Evolutionary conservation across 805 yeast genomes (phyloP).

Genomic region (Metschnikowia arizonensis): DNA sequence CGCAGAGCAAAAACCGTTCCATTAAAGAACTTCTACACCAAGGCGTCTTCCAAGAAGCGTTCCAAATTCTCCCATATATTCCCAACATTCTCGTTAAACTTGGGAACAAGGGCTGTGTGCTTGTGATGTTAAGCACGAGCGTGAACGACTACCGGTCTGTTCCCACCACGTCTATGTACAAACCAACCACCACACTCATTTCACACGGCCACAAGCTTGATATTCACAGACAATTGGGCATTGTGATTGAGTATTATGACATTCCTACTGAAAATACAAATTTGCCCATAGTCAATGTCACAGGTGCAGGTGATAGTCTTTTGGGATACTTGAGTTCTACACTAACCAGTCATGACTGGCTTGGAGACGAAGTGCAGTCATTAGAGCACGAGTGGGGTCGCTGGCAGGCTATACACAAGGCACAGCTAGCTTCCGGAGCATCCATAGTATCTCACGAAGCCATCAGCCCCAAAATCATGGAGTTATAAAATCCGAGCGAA

Average conservation of each 20-base stretch:
- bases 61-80: constrained; percentile 69
- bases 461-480: constrained; percentile 9
- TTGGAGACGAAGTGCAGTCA: constrained; percentile 20
- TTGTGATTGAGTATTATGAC: constrained; percentile 61
- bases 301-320: constrained; percentile 87
- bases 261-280: constrained; percentile 30
- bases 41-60: constrained; percentile 62
- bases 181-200: constrained; percentile 22
- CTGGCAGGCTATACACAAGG: constrained; percentile 34
- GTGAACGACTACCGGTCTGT: constrained; percentile 29
- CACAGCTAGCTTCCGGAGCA: constrained; percentile 40
- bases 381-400: constrained; percentile 36
- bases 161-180: constrained; percentile 30
- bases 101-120: constrained; percentile 60
- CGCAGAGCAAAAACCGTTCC: constrained; percentile 19
- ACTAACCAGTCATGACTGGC: constrained; percentile 26
- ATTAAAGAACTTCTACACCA: constrained; percentile 25
- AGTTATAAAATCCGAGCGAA: not conserved
- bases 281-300: constrained; percentile 54
- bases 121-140: constrained; percentile 32
- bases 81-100: constrained; percentile 64
- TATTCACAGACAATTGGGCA: constrained; percentile 39
- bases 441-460: constrained; percentile 11
- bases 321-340: constrained; percentile 56
- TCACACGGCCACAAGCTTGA: constrained; percentile 20